phyloP scores from a whole-genome alignment of 2,329 filamentous ascomycete genomes.

The Xylaria sp. region DNA sequence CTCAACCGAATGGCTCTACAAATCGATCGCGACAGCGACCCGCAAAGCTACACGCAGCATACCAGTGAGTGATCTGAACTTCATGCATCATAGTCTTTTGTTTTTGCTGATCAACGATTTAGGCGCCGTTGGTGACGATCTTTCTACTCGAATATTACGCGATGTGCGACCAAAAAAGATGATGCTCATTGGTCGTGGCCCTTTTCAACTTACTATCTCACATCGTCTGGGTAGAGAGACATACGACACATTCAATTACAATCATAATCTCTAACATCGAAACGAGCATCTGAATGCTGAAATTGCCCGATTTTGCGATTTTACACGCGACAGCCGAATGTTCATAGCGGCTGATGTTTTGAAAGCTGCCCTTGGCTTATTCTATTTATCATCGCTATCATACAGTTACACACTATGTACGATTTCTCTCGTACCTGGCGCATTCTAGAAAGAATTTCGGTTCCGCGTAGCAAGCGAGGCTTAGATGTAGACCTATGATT shows the following conservation, averaged over 20 bases:
- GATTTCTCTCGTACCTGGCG: neutral
- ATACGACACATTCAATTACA: neutral
- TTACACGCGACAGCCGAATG: neutral
- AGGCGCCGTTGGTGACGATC: conserved; percentile 45
- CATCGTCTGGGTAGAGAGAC: neutral
- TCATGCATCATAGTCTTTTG: neutral
- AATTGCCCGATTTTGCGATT: neutral
- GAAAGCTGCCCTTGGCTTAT: neutral
- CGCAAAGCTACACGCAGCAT: conserved; percentile 42
- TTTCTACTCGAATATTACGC: neutral
- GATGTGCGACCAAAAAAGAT: neutral
- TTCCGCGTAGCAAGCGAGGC: neutral
- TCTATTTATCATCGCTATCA: neutral
- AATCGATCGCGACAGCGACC: conserved; percentile 41
- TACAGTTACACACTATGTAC: neutral
- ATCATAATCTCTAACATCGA: neutral
- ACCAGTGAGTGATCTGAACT: conserved; percentile 42
- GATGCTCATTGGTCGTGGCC: neutral
- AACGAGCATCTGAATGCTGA: neutral
- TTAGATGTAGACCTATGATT: neutral
- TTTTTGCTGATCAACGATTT: conserved; percentile 31
- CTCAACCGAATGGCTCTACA: conserved; percentile 34
- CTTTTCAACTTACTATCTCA: neutral
- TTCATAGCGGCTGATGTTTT: neutral
- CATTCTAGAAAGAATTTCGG: neutral